Base-by-base conservation (phyloP, 1,284 basidiomycete genomes). In the Mixia osmundae region DNA sequence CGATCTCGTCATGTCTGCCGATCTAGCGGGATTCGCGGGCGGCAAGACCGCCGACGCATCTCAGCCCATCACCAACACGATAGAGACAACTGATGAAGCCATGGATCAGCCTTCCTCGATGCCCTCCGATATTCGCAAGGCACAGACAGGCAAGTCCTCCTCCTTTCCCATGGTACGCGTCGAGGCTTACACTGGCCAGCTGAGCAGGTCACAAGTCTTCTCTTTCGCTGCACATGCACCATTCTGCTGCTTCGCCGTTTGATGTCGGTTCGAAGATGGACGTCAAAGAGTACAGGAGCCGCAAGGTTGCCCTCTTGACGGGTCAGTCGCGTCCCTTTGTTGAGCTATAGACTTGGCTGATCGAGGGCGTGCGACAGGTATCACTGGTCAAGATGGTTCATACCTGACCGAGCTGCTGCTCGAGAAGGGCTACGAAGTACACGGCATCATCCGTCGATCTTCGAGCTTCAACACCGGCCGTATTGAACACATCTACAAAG, bases 401-500 rank as follows among this genome's bases (percentile, higher is more conserved):
- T 83, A 83, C 54, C 59, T 83, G 72, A 77, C 78, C 18, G 78
- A 83, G 56, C 61, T 85, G 14, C 62, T 87, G 38, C 63, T 87
- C 38, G 64, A 65, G 42, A 85, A 87, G 56, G 82, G 80, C 25
- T 87, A 87, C 56, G 67, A 80, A 47, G 82, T 87, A 1, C 82
- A 87, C 54, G 82, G 54, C 25, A 83, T 85, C 60, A 83, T 89
- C 49, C 74, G 80, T 50, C 74, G 80, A 42, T 85, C 80, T 21
- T 87, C 80, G 15, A 79, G 75, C 51, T 89, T 89, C 68, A 89
- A 89, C 60, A 89, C 80, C 38, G 75, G 73, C 50, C 72, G 80
- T 53, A 63, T 89, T 47, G 73, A 85, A 50, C 78, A 87, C 57
- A 66, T 89, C 18, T 85, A 83, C 57, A 69, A 69, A 48, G 79